phyloP scores from a whole-genome alignment of 2,329 filamentous ascomycete species.

The Claviceps spartinae region DNA sequence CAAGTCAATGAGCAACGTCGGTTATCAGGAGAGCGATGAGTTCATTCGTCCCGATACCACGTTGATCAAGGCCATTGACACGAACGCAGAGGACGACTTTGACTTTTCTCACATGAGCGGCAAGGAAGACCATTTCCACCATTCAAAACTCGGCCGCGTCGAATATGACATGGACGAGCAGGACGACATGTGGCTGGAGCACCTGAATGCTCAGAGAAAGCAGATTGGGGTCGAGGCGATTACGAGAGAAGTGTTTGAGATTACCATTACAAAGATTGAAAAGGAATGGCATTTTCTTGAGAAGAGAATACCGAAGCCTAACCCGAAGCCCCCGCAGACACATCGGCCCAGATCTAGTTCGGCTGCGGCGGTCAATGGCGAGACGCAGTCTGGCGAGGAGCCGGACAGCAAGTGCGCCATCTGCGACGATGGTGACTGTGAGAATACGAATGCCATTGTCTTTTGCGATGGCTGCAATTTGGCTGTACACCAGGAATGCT shows the following conservation, averaged over 20 bases:
- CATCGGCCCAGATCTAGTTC: constrained; percentile 87
- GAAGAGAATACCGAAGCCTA: constrained; percentile 92
- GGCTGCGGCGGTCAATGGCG: constrained; percentile 88
- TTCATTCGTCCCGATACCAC: constrained; percentile 66
- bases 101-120: constrained; percentile 27
- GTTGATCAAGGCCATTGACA: constrained; percentile 51
- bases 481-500: constrained; percentile 96
- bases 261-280: constrained; percentile 96
- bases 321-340: constrained; percentile 89
- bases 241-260: constrained; percentile 88
- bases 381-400: constrained; percentile 71
- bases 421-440: constrained; percentile 97
- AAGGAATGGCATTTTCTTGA: constrained; percentile 97
- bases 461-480: constrained; percentile 98
- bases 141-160: constrained; percentile 56
- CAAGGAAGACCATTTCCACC: constrained; percentile 17
- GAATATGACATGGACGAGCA: constrained; percentile 99
- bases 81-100: constrained; percentile 44
- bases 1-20: constrained; percentile 88
- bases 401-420: constrained; percentile 96
- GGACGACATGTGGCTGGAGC: constrained; percentile 89
- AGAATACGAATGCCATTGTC: constrained; percentile 97
- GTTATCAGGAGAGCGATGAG: constrained; percentile 88
- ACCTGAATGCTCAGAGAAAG: constrained; percentile 65
- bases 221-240: constrained; percentile 65